Conservation (phyloP, 331 rosid species). For the Dryas integrifolia region DNA sequence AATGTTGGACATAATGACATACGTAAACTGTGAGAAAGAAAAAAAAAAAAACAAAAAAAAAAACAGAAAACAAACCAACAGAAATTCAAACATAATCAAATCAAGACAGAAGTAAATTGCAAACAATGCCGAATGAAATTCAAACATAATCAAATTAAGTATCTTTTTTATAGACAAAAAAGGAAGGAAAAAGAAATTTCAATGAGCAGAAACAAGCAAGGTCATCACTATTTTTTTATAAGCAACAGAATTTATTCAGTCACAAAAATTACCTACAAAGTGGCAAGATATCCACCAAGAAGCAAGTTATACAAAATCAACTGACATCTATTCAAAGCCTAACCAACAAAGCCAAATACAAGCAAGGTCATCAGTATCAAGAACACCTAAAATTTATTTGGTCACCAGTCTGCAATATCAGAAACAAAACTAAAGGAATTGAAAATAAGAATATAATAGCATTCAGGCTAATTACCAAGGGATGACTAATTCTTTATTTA, state of each 20-base stretch:
- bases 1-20: slow-evolving; percentile 8
- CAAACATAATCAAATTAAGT: not conserved
- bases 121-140: too few relatives aligned
- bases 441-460: too few relatives aligned
- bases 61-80: not conserved
- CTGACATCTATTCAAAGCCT: too few relatives aligned
- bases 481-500: too few relatives aligned
- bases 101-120: too few relatives aligned
- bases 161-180: not conserved
- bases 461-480: too few relatives aligned
- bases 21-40: not conserved
- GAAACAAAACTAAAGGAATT: not conserved
- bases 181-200: not conserved
- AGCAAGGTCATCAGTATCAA: not conserved
- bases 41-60: not conserved
- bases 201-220: not conserved
- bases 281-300: too few relatives aligned
- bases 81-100: not conserved
- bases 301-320: too few relatives aligned
- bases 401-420: not conserved
- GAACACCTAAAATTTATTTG: not conserved
- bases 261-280: too few relatives aligned
- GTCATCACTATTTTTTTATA: not conserved
- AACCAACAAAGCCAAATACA: too few relatives aligned
- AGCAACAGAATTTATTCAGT: too few relatives aligned